Conservation (phyloP, 164 flowering plant species). For the Vitis vinifera region ASM3070453v1 NC_081808.1:1199001-1199500, state of each 20-base stretch:
- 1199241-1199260: neutral
- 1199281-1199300: neutral
- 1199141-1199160: no score
- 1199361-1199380: neutral
- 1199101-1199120: no score
- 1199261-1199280: no score
- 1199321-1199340: no score
- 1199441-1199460: no score
- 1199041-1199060: no score
- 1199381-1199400: neutral
- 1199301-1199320: neutral
- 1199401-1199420: constrained; percentile 1
- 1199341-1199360: no score
- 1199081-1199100: no score
- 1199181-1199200: neutral
- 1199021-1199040: neutral
- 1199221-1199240: neutral
- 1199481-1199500: no score
- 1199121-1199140: no score
- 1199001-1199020: neutral
- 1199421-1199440: neutral
- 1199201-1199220: neutral
- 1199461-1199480: no score
- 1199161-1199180: neutral
- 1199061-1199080: no score